Evolutionary conservation across 805 yeast genomes (phyloP), one percentile per base, ranked within the genome.

Genomic region (Myxozyma neotropica): DNA sequence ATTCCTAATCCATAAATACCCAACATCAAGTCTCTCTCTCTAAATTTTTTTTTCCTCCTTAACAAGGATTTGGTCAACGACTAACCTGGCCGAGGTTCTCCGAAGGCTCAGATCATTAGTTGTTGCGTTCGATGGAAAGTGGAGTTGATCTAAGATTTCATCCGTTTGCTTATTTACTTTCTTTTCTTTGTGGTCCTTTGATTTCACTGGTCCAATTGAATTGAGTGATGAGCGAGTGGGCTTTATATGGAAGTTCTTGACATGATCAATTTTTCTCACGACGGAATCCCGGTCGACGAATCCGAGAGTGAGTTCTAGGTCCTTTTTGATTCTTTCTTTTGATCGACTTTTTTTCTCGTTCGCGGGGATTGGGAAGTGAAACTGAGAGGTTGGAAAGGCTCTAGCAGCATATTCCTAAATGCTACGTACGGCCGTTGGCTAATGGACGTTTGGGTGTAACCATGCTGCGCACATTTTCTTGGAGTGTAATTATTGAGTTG

Each of bases 381-480:
- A n/a, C n/a, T n/a, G n/a, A n/a, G n/a, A n/a, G n/a, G n/a, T n/a
- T n/a, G n/a, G n/a, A n/a, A n/a, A n/a, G n/a, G n/a, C n/a, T n/a
- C 81, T 86, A 77, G 96, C 97, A 84, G 93, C 96, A 93, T 93
- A 93, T 93, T 93, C 98, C 98, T 93, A 88, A 82, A 90, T 97
- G 84, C 93, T 92, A 87, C 95, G 96, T 81, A 88, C 83, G 88
- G 87, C 84, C 88, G 80, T 82, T 80, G 94, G 85, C 95, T 84
- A 71, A 81, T 93, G 84, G 86, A 87, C 96, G 94, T 85, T 89
- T 89, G 97, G 93, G 98, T 91, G 89, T 89, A 92, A 92, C 98
- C 98, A 92, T 93, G 96, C 90, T 85, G 97, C 96, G 79, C 74
- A 93, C 97, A 93, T 85, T 70, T 73, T 55, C 58, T 61, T 56